Conservation (phyloP, 2,329 filamentous ascomycete genomes). For the Ophiocordyceps camponoti-floridani region DNA sequence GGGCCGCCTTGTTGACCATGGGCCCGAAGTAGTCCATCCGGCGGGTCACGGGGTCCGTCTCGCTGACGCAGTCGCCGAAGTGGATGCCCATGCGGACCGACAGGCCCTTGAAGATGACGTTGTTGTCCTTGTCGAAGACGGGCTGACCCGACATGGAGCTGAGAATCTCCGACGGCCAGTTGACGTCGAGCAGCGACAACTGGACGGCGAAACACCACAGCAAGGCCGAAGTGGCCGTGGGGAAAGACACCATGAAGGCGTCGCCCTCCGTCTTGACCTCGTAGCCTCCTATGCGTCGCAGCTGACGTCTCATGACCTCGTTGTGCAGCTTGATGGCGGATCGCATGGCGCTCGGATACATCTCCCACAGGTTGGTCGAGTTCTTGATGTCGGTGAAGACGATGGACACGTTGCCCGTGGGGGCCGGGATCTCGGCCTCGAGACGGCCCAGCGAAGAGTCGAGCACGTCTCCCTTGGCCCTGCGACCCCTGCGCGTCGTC, state of each 20-base stretch:
- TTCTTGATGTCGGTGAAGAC: conserved; percentile 99
- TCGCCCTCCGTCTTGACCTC: conserved; percentile 99
- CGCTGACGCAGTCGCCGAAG: conserved; percentile 85
- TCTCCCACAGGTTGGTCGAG: conserved; percentile 91
- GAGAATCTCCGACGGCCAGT: conserved; percentile 86
- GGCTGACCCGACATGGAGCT: conserved; percentile 74
- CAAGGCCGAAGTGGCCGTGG: conserved; percentile 82
- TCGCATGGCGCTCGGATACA: conserved; percentile 85
- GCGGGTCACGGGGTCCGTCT: conserved; percentile 86
- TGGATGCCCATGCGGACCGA: conserved; percentile 97
- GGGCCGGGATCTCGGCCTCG: conserved; percentile 79
- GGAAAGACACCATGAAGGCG: conserved; percentile 98
- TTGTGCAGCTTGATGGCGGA: conserved; percentile 96
- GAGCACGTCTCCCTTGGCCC: conserved; percentile 43
- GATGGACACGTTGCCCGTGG: conserved; percentile 77
- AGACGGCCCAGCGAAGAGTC: conserved; percentile 79
- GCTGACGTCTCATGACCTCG: conserved; percentile 82
- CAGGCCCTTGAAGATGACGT: conserved; percentile 80
- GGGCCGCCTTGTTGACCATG: conserved; percentile 94
- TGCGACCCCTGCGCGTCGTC: conserved; percentile 47
- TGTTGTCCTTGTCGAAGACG: conserved; percentile 65
- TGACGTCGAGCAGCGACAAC: conserved; percentile 66
- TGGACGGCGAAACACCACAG: conserved; percentile 96
- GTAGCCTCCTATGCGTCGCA: conserved; percentile 87
- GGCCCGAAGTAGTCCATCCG: conserved; percentile 99